phyloP scores from a whole-genome alignment of 2,329 filamentous ascomycete genomes.

The Didymellaceae sp. region DNA sequence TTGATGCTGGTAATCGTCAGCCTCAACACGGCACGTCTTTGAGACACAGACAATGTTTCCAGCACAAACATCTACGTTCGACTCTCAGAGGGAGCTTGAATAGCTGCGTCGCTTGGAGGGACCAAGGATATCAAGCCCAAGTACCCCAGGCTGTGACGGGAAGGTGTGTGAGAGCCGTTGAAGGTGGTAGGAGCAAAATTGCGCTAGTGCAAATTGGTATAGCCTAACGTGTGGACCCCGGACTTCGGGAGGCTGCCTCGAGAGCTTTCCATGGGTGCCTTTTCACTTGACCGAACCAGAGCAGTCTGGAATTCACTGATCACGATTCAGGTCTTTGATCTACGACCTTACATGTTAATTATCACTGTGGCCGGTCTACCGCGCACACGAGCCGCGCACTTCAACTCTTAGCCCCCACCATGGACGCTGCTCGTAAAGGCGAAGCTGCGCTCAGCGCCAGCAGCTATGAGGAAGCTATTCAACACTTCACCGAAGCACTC shows the following conservation, averaged over 20 bases:
- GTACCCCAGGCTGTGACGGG: too few relatives aligned
- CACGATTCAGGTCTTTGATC: too few relatives aligned
- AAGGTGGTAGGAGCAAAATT: too few relatives aligned
- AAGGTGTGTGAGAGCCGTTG: too few relatives aligned
- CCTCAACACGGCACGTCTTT: neutral
- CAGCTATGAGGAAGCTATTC: slow-evolving; percentile 72
- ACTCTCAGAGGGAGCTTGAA: neutral
- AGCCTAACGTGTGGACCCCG: too few relatives aligned
- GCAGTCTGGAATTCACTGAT: too few relatives aligned
- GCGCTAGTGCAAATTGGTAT: neutral
- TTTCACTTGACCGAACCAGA: too few relatives aligned
- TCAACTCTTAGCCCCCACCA: slow-evolving; percentile 44
- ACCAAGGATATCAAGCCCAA: too few relatives aligned
- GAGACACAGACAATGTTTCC: neutral
- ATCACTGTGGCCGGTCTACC: neutral
- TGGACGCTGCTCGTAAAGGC: slow-evolving; percentile 64
- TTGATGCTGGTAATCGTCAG: slow-evolving; percentile 3
- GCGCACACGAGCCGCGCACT: neutral
- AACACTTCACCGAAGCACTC: slow-evolving; percentile 70
- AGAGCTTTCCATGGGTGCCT: slow-evolving; percentile 16
- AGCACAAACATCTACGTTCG: neutral
- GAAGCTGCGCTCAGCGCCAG: slow-evolving; percentile 66
- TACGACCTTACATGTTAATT: neutral
- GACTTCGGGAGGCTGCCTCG: slow-evolving; percentile 4
- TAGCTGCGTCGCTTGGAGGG: neutral